Base-by-base conservation (phyloP, 2,329 filamentous ascomycete species). In the Ceratocystis variospora region DNA sequence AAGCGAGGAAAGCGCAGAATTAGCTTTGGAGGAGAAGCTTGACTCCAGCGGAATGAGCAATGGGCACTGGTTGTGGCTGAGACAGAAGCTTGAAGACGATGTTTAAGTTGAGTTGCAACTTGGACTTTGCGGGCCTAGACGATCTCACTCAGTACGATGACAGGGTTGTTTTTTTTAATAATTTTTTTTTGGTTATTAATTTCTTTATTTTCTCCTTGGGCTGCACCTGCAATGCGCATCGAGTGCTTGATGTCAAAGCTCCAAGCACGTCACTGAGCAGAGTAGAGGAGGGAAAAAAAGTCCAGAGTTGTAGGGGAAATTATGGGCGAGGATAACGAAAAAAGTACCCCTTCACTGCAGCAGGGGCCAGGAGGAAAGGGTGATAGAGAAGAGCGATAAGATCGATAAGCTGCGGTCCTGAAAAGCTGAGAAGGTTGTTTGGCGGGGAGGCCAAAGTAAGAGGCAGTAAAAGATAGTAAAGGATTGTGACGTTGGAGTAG, bases 1-100 rank as follows among this genome's bases (percentile, higher is more conserved):
- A 59, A 59, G 55, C 55, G 55, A 59, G 55, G 10, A 37, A 59
- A 37, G 19, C 33, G 4, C 61, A 22, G 76, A 31, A 31, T 31
- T 59, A 59, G 28, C 15, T 25, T 59, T 8, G 8, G 33, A 59
- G 33, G 31, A 31, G 28, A 31, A 59, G 17, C 55, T 28, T 10
- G 28, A 37, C 28, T 10, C 28, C 28, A 59, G 37, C 15, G n/a
- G 3, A 33, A 37, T 5, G 55, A 17, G 31, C 7, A 17, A 19
- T 59, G 28, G 48, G 48, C 48, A 59, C 25, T 59, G 28, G 17
- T 25, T 59, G 55, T 59, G 55, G 31, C 31, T 59, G 28, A 33
- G 55, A 37, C 28, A 37, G 55, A 59, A 19, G 25, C 28, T 59
- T 33, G 31, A 15, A 59, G 55, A 53, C 22, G 48, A 53, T 12